phyloP scores from a whole-genome alignment of 768 basidiomycete species.

The Scleroderma bovista region DNA sequence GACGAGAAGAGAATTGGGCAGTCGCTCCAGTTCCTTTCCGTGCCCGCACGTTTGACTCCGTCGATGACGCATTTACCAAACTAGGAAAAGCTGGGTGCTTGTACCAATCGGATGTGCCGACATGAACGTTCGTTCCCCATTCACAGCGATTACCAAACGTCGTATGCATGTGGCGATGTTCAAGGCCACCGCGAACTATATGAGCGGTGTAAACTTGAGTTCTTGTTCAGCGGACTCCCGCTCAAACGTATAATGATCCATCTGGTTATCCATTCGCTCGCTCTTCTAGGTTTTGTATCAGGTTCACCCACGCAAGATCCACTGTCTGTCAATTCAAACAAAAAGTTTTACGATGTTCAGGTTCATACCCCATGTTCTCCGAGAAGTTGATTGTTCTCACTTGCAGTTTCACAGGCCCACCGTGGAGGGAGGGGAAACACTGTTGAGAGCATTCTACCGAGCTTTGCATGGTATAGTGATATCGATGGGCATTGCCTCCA shows the following conservation, averaged over 20 bases:
- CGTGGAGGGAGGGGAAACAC: constrained; percentile 73
- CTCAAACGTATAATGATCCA: not conserved
- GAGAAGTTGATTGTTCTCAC: constrained; percentile 6
- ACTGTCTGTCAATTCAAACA: constrained; percentile 11
- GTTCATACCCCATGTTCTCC: constrained; percentile 21
- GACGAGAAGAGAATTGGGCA: too few relatives aligned
- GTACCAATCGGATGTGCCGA: too few relatives aligned
- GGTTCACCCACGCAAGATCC: constrained; percentile 26
- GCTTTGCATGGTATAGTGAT: constrained; percentile 62
- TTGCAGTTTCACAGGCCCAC: constrained; percentile 46
- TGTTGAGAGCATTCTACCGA: constrained; percentile 66
- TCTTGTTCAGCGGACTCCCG: not conserved
- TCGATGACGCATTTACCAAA: too few relatives aligned
- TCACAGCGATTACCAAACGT: not conserved
- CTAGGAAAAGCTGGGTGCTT: too few relatives aligned
- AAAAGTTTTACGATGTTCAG: constrained; percentile 46
- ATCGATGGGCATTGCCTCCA: constrained; percentile 7
- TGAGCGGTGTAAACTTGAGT: not conserved
- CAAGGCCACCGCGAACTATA: too few relatives aligned
- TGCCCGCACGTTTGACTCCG: too few relatives aligned
- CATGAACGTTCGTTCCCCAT: too few relatives aligned
- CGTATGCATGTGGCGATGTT: too few relatives aligned
- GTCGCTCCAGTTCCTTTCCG: too few relatives aligned
- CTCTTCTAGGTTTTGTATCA: constrained; percentile 9
- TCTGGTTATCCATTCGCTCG: constrained; percentile 6